A percentile compares a stretch with the other conserved stretches of the same genome.
These are phyloP conservation scores for Coniophora puteana DNA, from an alignment of 1,284 basidiomycete species.

Conservation along the genomic window DNA sequence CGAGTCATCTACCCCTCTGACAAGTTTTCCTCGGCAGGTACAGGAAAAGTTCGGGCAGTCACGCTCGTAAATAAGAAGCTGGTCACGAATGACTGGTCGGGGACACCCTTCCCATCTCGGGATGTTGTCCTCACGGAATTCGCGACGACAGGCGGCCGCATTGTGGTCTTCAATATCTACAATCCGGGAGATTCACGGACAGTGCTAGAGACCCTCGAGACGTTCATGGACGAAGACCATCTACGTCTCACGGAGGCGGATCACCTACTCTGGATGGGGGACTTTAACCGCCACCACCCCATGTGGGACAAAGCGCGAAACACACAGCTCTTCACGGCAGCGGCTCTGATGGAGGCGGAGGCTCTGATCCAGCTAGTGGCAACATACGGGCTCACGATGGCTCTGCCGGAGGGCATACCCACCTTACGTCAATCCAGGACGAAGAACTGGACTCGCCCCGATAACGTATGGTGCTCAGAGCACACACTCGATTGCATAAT, in stretches of 20 bases:
- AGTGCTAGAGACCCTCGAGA: not conserved
- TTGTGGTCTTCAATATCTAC: constrained; percentile 28
- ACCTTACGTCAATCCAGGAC: constrained; percentile 9
- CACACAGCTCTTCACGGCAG: constrained; percentile 10
- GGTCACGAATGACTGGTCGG: not conserved
- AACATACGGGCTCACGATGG: constrained; percentile 9
- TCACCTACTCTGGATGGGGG: constrained; percentile 8
- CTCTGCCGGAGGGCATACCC: constrained; percentile 11
- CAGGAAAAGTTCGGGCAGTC: constrained; percentile 13
- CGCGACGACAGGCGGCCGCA: constrained; percentile 1
- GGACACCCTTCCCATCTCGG: constrained; percentile 1
- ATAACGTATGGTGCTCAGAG: constrained; percentile 13
- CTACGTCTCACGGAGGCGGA: not conserved
- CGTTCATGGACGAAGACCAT: not conserved
- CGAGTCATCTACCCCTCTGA: not conserved
- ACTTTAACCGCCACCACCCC: constrained; percentile 19
- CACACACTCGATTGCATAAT: constrained; percentile 2
- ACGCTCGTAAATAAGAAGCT: constrained; percentile 5
- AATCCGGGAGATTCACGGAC: constrained; percentile 14
- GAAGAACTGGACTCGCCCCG: constrained; percentile 13
- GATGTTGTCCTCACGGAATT: constrained; percentile 25
- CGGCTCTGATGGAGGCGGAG: constrained; percentile 6
- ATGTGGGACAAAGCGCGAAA: constrained; percentile 14
- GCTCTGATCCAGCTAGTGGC: constrained; percentile 10
- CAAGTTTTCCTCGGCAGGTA: not conserved